Evolutionary conservation across 2,329 filamentous ascomycete genomes (phyloP).

Genomic region (Alternaria alternata): DNA sequence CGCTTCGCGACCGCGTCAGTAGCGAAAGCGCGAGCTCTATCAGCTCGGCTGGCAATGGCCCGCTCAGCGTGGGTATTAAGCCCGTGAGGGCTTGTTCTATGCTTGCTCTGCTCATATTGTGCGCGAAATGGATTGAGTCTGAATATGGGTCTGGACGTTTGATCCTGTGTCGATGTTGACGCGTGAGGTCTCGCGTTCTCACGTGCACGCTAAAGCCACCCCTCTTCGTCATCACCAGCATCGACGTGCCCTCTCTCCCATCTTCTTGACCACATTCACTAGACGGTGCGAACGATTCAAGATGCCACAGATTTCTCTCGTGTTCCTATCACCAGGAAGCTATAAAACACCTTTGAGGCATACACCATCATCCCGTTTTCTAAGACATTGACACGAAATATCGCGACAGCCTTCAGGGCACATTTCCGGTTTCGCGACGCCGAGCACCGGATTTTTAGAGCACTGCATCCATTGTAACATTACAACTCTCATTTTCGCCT

Average conservation of each 20-base stretch:
- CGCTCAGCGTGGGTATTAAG: conserved; percentile 52
- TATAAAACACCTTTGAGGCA: background rate
- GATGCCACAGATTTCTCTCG: background rate
- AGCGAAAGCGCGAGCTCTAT: conserved; percentile 45
- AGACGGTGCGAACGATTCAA: background rate
- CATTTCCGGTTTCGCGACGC: background rate
- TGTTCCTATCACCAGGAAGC: background rate
- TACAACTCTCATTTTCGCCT: background rate
- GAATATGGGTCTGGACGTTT: background rate
- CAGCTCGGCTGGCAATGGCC: conserved; percentile 43
- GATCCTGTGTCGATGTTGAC: background rate
- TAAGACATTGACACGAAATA: background rate
- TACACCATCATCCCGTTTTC: background rate
- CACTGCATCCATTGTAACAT: conserved; percentile 8
- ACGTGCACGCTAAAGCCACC: conserved; percentile 15
- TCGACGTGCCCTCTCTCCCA: background rate
- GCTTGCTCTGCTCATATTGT: conserved; percentile 30
- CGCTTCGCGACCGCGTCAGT: conserved; percentile 48
- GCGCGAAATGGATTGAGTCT: background rate
- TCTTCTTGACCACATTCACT: background rate
- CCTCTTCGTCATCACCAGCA: background rate
- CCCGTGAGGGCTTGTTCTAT: conserved; percentile 50
- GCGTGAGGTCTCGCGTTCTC: conserved; percentile 22
- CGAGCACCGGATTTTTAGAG: background rate
- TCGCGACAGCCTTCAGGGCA: background rate